These are phyloP conservation scores for Apiospora pterosperma DNA, from an alignment of 2,329 filamentous ascomycete species.

Conservation along the genomic window DNA sequence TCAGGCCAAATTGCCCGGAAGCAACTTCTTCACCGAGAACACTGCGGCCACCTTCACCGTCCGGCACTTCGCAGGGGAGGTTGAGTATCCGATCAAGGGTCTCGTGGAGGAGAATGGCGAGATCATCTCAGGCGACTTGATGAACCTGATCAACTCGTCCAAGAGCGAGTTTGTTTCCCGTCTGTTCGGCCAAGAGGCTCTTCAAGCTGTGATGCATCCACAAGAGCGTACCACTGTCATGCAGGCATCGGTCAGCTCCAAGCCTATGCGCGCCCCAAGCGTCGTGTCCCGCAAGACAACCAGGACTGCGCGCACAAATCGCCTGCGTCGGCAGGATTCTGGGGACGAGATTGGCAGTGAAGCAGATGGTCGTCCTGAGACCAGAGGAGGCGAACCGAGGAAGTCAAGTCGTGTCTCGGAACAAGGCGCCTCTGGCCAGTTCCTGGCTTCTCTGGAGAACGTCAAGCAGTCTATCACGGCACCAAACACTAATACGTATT, in stretches of 20 bases:
- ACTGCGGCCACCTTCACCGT: conserved; percentile 79
- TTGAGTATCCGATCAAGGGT: conserved; percentile 86
- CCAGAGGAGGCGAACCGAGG: conserved; percentile 23
- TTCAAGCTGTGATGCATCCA: conserved; percentile 91
- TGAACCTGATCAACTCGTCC: conserved; percentile 87
- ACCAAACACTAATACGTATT: conserved; percentile 86
- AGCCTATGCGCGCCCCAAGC: conserved; percentile 87
- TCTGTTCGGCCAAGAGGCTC: conserved; percentile 91
- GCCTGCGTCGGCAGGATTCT: conserved; percentile 38
- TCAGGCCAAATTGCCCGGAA: conserved; percentile 75
- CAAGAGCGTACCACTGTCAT: conserved; percentile 87
- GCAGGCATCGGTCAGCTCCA: conserved; percentile 94
- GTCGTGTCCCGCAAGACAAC: conserved; percentile 78
- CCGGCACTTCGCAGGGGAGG: conserved; percentile 92
- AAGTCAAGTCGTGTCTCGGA: conserved; percentile 51
- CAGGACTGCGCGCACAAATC: conserved; percentile 30
- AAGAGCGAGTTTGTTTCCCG: conserved; percentile 86
- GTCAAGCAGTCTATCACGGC: conserved; percentile 83
- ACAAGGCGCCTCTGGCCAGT: conserved; percentile 90
- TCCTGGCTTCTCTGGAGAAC: conserved; percentile 82
- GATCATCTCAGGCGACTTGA: conserved; percentile 89
- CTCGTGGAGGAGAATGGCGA: conserved; percentile 95
- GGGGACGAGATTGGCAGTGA: conserved; percentile 51
- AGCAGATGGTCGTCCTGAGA: conserved; percentile 30
- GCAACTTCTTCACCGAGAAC: conserved; percentile 86